These are phyloP conservation scores for Panicum miliaceum DNA, from an alignment of 176 grass and related monocot species.

Conservation along the genomic window DNA sequence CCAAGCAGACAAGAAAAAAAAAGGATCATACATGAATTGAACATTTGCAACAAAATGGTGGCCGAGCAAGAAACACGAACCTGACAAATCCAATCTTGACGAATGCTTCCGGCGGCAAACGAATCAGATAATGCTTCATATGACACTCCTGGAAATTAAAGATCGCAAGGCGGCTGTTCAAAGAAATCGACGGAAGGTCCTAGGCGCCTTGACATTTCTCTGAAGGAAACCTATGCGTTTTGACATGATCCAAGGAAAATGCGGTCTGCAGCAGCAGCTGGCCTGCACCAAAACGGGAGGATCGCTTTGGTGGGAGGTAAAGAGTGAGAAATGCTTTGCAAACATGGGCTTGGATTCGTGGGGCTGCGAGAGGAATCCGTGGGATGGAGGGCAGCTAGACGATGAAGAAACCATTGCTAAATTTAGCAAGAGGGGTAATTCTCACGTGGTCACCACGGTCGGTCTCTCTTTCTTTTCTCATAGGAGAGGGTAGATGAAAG, in stretches of 20 bases:
- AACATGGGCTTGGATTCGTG: conserved; percentile 48
- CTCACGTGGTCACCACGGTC: conserved; percentile 8
- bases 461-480: neutral
- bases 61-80: conserved; percentile 23
- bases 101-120: neutral
- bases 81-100: conserved; percentile 25
- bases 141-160: conserved; percentile 14
- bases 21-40: neutral
- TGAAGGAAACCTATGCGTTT: neutral
- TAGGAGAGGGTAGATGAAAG: too few species aligned
- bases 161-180: neutral
- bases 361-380: conserved; percentile 53
- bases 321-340: conserved; percentile 39
- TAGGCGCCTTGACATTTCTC: conserved; percentile 13
- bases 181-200: neutral
- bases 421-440: conserved; percentile 26
- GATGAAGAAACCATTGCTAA: conserved; percentile 31
- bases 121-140: conserved; percentile 33
- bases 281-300: conserved; percentile 31
- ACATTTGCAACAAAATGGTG: neutral
- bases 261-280: neutral
- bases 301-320: conserved; percentile 34
- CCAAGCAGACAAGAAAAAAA: neutral
- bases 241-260: conserved; percentile 19
- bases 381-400: conserved; percentile 6